Percentiles rank a stretch among this genome's conserved stretches.
Evolutionary conservation across 176 grass and related monocot species (phyloP).

Genomic region (Paspalum notatum): DNA sequence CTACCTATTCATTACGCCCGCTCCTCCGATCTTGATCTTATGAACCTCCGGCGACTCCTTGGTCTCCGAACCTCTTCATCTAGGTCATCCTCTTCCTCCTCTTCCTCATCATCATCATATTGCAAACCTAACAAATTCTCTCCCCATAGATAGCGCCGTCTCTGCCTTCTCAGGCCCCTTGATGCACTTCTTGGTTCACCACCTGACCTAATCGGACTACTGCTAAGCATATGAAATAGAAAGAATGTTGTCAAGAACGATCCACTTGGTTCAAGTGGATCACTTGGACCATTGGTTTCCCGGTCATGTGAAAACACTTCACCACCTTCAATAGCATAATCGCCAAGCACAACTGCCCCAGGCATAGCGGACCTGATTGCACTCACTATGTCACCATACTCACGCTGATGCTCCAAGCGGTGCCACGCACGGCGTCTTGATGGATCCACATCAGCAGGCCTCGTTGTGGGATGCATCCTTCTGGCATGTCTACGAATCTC

Average conservation of each 20-base stretch:
- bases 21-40: conserved; percentile 63
- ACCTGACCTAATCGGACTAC: conserved; percentile 46
- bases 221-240: conserved; percentile 71
- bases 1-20: conserved; percentile 23
- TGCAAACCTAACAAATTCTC: conserved; percentile 80
- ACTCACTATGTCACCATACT: conserved; percentile 75
- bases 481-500: conserved; percentile 77
- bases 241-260: conserved; percentile 73
- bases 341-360: conserved; percentile 72
- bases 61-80: conserved; percentile 66
- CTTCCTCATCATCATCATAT: conserved; percentile 48
- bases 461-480: conserved; percentile 66
- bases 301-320: conserved; percentile 49
- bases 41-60: conserved; percentile 60
- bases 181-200: conserved; percentile 54
- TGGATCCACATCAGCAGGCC: conserved; percentile 67
- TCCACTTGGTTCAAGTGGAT: conserved; percentile 56
- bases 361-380: conserved; percentile 85
- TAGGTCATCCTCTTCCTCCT: conserved; percentile 44
- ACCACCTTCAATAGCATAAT: conserved; percentile 72
- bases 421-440: conserved; percentile 68
- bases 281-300: conserved; percentile 46
- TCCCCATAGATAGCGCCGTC: conserved; percentile 74
- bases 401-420: conserved; percentile 71
- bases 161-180: conserved; percentile 59